Base-by-base conservation (phyloP, 441 rosid species). In the Gossypium lobatum region DNA sequence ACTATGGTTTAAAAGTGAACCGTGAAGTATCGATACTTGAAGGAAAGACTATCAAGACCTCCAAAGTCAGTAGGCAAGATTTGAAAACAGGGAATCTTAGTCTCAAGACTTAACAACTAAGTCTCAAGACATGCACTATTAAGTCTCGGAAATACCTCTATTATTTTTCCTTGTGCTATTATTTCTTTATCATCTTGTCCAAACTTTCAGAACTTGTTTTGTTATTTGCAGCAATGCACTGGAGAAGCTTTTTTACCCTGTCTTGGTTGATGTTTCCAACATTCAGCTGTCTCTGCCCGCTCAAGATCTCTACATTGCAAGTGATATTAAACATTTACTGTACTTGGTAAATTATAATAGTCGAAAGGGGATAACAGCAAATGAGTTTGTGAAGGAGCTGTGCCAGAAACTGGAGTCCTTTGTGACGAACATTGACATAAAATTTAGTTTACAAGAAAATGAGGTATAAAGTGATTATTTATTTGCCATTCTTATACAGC, bases 181-280 rank as follows among this genome's bases (percentile, higher is more conserved):
- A 42, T 66, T 55, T 73, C 16, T 61, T 73, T 23, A 48, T 17
- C n/a, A 46, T 20, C 59, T 1, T 61, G 69, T 61, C 14, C 26
- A 48, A 31, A 73, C 50, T 28, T 48, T 48, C 50, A 17, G 46
- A 46, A 60, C 14, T 62, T 73, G 48, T 75, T 79, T 78, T 68
- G 37, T 73, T 69, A 17, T 80, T 78, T 76, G 72, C 88, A 94
- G 97, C 83, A 80, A 82, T 77, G 87, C 95, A 63, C 53, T 89
- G 80, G 88, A 87, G 78, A 88, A 72, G 81, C 80, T 92, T 70
- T 80, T 82, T 79, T 79, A 83, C 66, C 96, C 88, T 23, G 70
- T 78, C 66, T 39, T 85, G 52, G 78, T 76, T 71, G 87, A 83
- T 76, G 74, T 86, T 67, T 76, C 77, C 54, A 26, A 73, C 63